Base-by-base conservation (phyloP, 441 rosid genomes). In the Populus trichocarpa region DNA sequence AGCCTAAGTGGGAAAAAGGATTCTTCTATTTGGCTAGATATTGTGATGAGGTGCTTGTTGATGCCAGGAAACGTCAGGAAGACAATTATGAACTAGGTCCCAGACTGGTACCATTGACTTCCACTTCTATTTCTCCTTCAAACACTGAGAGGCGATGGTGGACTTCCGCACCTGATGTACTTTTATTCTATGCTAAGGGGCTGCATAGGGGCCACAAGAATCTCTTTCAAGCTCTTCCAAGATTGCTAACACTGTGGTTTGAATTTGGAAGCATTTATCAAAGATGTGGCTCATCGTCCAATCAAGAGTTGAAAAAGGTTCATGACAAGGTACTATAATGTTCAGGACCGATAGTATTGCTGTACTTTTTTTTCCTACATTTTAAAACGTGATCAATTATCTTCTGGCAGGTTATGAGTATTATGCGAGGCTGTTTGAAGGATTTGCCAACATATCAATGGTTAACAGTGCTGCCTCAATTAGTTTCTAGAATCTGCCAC, bases 221-320 rank as follows among this genome's bases (percentile, higher is more conserved):
- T 86, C 99, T 97, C 83, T 95, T 95, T 84, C 99, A 93, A 88
- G 99, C 99, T 67, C 99, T 97, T 84, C 99, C 99, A 69, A 95
- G 99, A 82, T 89, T 97, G 89, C 89, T 95, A 78, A 95, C 98
- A 74, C 85, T 97, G 72, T 97, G 99, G 99, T 97, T 97, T 85
- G 99, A 97, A 80, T 95, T 97, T 84, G 96, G 98, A 76, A 91
- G 94, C 86, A 61, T 92, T 79, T 97, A 86, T 84, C 97, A 87
- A 72, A 89, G 81, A 83, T 82, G 83, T 78, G 88, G 92, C 68
- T 78, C 85, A 30, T 86, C 86, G 16, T 84, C 93, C 83, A 87
- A 86, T 80, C 94, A 89, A 84, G 98, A 97, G 74, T 70, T 91
- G 86, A 95, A 85, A 81, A 86, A 77, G 80, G 89, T 88, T 84